A percentile compares a stretch with the other conserved stretches of the same genome.
Evolutionary conservation across 257 asterid species (phyloP).

Genomic region (Catharanthus roseus): DNA sequence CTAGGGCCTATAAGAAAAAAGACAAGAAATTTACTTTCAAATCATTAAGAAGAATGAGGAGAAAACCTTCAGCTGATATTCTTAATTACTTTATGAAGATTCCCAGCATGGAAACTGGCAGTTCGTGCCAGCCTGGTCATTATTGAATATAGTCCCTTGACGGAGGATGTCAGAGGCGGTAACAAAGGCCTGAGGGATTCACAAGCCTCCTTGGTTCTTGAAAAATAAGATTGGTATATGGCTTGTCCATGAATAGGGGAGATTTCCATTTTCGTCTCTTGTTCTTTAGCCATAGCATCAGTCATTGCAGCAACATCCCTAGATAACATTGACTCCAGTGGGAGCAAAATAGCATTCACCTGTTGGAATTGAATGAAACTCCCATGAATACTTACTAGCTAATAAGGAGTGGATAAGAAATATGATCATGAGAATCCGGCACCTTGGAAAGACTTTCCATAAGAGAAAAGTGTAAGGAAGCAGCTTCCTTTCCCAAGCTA

Average conservation of each 20-base stretch:
- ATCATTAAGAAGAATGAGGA: not conserved
- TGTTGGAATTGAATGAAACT: slow-evolving; percentile 28
- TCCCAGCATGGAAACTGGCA: slow-evolving; percentile 96
- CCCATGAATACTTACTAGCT: not conserved
- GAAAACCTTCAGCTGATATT: not conserved
- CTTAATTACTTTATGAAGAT: slow-evolving; percentile 80
- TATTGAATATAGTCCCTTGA: slow-evolving; percentile 73
- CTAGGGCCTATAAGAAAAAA: slow-evolving; percentile 70
- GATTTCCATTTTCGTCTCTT: slow-evolving; percentile 60
- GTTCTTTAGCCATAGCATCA: slow-evolving; percentile 69
- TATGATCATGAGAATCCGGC: slow-evolving; percentile 7
- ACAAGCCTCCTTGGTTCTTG: slow-evolving; percentile 60
- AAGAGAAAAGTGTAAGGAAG: slow-evolving; percentile 71
- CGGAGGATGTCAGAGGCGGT: slow-evolving; percentile 62
- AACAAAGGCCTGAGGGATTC: slow-evolving; percentile 77
- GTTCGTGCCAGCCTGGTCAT: slow-evolving; percentile 82
- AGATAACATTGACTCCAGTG: slow-evolving; percentile 83
- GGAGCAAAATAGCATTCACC: slow-evolving; percentile 83
- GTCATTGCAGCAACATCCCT: slow-evolving; percentile 85
- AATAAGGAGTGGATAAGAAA: not conserved
- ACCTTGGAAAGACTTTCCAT: slow-evolving; percentile 91
- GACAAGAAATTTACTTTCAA: slow-evolving; percentile 6
- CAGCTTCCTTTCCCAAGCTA: slow-evolving; percentile 90
- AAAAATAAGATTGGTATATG: slow-evolving; percentile 79
- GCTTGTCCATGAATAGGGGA: slow-evolving; percentile 97